Conservation (phyloP, 179 eudicot genomes). For the Silene coronaria region DNA sequence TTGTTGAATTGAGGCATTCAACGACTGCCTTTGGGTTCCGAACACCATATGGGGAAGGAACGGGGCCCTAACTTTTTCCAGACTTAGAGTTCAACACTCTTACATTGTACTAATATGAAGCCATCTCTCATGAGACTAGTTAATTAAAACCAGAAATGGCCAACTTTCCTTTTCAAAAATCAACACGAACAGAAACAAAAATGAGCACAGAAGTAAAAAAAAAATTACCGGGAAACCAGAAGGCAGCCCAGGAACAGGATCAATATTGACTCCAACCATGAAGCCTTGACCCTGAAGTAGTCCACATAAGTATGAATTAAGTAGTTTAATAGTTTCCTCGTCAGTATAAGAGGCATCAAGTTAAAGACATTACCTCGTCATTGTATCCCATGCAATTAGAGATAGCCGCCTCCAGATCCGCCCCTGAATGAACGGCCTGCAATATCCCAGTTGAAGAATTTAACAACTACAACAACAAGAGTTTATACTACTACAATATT, state of each 20-base stretch:
- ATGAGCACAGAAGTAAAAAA: background rate
- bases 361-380: constrained; percentile 50
- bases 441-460: constrained; percentile 14
- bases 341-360: background rate
- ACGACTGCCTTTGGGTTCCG: too few species aligned
- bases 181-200: background rate
- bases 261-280: constrained; percentile 95
- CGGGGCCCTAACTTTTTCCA: too few species aligned
- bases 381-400: constrained; percentile 89
- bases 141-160: background rate
- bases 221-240: constrained; percentile 72
- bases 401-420: constrained; percentile 94
- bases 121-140: too few species aligned
- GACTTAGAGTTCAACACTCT: too few species aligned
- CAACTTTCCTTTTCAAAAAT: background rate
- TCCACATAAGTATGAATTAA: constrained; percentile 14
- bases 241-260: constrained; percentile 87
- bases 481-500: too few species aligned
- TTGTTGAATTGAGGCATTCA: too few species aligned
- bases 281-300: constrained; percentile 87
- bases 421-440: constrained; percentile 99
- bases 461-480: background rate
- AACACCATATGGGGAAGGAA: too few species aligned
- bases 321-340: background rate
- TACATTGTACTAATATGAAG: too few species aligned